These are phyloP conservation scores for Chrysochromulina parva DNA, from an alignment of 78 protist genomes.

Conservation along the genomic window DNA sequence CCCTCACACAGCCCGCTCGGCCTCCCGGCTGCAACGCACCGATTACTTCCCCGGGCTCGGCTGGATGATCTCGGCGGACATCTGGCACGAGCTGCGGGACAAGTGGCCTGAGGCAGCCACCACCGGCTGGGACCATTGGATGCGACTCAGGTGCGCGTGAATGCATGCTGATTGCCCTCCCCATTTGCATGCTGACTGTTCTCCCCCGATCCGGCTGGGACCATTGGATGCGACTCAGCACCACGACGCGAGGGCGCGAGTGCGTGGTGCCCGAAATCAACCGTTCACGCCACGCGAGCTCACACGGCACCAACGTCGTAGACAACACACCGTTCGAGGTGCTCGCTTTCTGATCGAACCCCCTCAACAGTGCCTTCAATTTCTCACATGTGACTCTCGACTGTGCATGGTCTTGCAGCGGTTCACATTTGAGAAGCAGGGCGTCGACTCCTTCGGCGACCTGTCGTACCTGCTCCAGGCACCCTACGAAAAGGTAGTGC, in stretches of 20 bases:
- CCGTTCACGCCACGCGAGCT: neutral
- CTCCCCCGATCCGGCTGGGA: neutral
- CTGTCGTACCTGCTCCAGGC: neutral
- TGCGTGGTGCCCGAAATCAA: neutral
- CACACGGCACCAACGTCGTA: neutral
- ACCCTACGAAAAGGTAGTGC: neutral
- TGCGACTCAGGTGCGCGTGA: neutral
- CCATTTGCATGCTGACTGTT: too few species aligned
- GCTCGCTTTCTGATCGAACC: neutral
- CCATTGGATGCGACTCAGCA: neutral
- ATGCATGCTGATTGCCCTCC: too few species aligned
- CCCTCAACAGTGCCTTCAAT: too few species aligned
- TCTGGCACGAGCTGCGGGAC: constrained; percentile 54
- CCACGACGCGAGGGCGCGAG: neutral
- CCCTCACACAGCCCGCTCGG: neutral
- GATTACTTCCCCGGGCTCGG: constrained; percentile 93
- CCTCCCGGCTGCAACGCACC: constrained; percentile 54
- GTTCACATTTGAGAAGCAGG: neutral
- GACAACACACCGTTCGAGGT: neutral
- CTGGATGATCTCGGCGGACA: constrained; percentile 72
- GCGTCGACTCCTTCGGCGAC: constrained; percentile 1
- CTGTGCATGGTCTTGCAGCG: too few species aligned
- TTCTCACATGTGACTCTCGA: too few species aligned
- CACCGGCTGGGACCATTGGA: constrained; percentile 24
- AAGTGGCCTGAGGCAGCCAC: neutral